Base-by-base conservation (phyloP, 2,329 filamentous ascomycete genomes). In the Calonectria naviculata region DNA sequence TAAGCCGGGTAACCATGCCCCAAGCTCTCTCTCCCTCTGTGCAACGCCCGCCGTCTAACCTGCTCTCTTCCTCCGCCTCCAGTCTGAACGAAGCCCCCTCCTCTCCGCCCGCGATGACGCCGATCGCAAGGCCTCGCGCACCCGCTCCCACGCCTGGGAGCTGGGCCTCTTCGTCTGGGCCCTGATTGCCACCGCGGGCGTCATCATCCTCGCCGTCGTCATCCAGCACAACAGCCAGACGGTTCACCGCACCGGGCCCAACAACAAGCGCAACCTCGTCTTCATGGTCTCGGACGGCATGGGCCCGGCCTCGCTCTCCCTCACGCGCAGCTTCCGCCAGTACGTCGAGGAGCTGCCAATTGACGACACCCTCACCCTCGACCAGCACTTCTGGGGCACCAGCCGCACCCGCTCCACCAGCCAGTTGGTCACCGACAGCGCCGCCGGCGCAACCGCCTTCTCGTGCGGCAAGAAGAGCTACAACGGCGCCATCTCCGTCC, bases 241-340 rank as follows among this genome's bases (percentile, higher is more conserved):
- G 61, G 68, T 80, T 73, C 62, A 79, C 75, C 68, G 81, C 78
- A 29, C 52, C 75, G 74, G 58, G 77, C 86, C 87, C 67, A 83
- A 79, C 31, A 90, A 91, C 64, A 99, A 98, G 87, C 90, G 94
- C 66, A 99, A 98, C 83, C 88, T 99, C 65, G 93, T 99, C 78
- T 98, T 99, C 87, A 99, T 99, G 97, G 96, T 99, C 42, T 98
- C 95, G 0, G 97, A 99, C 82, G 97, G 97, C 79, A 99, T 99
- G 97, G 97, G 97, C 0, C 97, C 97, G 9, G 94, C 97, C 10
- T 96, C 94, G 77, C 88, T 99, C 65, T 93, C 93, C 29, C 84
- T 99, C 81, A 98, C 97, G 8, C 90, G 97, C 68, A 94, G 92
- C 80, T 99, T 93, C 85, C 91, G 94, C 75, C 97, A 99, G 83